Base-by-base conservation (phyloP, 75 land plant species). In the Pinus tabuliformis region DNA sequence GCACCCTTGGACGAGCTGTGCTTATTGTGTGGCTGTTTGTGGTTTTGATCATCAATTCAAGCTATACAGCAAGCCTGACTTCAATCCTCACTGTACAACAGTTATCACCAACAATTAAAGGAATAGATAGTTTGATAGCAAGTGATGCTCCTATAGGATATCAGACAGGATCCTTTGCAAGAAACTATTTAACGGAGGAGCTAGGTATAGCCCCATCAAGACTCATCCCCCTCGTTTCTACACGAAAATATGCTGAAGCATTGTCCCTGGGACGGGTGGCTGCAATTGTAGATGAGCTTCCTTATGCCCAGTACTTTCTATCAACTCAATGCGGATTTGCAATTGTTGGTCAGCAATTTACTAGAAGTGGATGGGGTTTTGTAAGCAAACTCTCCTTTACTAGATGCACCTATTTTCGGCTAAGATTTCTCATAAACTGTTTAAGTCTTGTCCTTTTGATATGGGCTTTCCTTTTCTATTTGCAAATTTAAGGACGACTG, bases 321-420 rank as follows among this genome's bases (percentile, higher is more conserved):
- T 62, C 91, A 33, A 75, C 78, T 3, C 61, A 88, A 18, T 94
- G 97, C 81, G 78, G 75, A 14, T 94, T 75, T 73, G 62, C 78
- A 68, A 83, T 75, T 24, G 90, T 86, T 30, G 97, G 97, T 30
- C 84, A 73, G 49, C 84, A 89, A 76, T 89, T 94, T 78, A 94
- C 92, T 14, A 91, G 86, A 76, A 86, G 88, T 73, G 97, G 94
- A 78, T 94, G 97, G 97, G 97, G 97, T 70, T 94, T 94, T 81
- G 97, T 94, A 85, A 87, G 94, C 54, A 84, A 77, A 15, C 60
- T 73, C 18, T 18, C 36, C 30, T 28, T 57, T 24, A 59, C 16
- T 30, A 71, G 21, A 26, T 24, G 18, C 73, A 71, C 36, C 18
- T 26, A 33, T 71, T n/a, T 71, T 21, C 33, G 6, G 20, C 21